Conservation (phyloP, 2,329 filamentous ascomycete genomes). For the Ascochyta viciae-villosae region DNA sequence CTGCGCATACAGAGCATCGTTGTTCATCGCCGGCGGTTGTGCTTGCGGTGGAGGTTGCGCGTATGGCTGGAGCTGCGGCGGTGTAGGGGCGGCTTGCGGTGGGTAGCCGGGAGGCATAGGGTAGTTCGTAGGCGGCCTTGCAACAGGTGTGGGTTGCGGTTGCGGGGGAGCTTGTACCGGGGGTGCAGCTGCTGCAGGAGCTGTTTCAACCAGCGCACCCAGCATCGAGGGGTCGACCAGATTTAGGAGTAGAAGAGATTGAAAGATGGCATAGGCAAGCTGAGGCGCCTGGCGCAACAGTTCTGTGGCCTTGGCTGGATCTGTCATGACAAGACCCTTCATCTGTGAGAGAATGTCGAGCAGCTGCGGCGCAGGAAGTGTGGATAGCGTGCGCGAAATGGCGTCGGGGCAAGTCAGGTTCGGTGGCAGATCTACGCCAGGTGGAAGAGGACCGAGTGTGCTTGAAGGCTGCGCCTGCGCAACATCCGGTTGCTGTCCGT, state of each 20-base stretch:
- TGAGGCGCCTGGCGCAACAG: slow-evolving; percentile 89
- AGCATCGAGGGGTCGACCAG: slow-evolving; percentile 87
- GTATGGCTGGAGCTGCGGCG: slow-evolving; percentile 53
- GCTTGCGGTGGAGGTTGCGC: slow-evolving; percentile 40
- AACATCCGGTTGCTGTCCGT: slow-evolving; percentile 53
- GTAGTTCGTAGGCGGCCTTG: slow-evolving; percentile 41
- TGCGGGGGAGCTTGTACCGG: slow-evolving; percentile 47
- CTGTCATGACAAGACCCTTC: slow-evolving; percentile 84
- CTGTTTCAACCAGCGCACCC: slow-evolving; percentile 75
- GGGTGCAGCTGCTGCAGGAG: slow-evolving; percentile 39
- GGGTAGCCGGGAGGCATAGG: slow-evolving; percentile 44
- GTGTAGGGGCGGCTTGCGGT: slow-evolving; percentile 59
- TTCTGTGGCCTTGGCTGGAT: slow-evolving; percentile 84
- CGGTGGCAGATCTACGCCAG: slow-evolving; percentile 82
- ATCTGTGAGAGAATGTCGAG: slow-evolving; percentile 94
- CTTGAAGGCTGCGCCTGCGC: slow-evolving; percentile 52
- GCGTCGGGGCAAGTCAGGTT: slow-evolving; percentile 86
- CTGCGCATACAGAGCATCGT: slow-evolving; percentile 78
- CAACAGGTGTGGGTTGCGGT: slow-evolving; percentile 46
- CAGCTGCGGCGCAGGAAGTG: slow-evolving; percentile 84
- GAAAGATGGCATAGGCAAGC: slow-evolving; percentile 92
- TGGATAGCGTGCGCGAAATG: slow-evolving; percentile 88
- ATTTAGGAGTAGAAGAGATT: slow-evolving; percentile 89
- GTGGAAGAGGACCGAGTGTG: slow-evolving; percentile 78
- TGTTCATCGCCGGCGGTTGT: slow-evolving; percentile 45